A percentile compares a stretch with the other conserved stretches of the same genome.
phyloP scores from a whole-genome alignment of 768 basidiomycete genomes.

The Lactarius akahatsu region DNA sequence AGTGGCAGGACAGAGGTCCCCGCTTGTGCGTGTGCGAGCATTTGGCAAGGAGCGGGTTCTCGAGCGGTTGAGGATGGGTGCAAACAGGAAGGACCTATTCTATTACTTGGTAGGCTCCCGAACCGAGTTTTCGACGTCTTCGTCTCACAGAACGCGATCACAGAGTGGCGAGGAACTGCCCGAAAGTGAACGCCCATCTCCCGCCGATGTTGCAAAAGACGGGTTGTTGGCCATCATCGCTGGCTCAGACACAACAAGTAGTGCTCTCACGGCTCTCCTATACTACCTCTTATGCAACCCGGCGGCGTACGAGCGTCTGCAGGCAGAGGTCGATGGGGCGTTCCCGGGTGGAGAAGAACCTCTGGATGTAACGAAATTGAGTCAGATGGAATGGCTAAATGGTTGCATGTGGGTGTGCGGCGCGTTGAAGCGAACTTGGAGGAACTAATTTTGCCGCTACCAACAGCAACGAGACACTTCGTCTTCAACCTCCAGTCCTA shows the following conservation, averaged over 20 bases:
- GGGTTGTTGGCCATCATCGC: not conserved
- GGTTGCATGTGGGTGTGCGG: conserved; percentile 11
- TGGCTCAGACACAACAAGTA: not conserved
- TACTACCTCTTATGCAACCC: not conserved
- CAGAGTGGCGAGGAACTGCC: conserved; percentile 14
- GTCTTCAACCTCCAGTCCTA: conserved; percentile 2
- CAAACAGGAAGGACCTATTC: conserved; percentile 38
- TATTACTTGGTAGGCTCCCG: conserved; percentile 37
- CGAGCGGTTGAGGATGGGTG: conserved; percentile 1
- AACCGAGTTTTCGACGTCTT: not conserved
- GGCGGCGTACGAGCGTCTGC: not conserved
- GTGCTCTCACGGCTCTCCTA: not conserved
- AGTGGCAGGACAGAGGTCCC: not conserved
- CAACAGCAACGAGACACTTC: not conserved
- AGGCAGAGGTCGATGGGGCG: not conserved
- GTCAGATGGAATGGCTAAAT: conserved; percentile 12
- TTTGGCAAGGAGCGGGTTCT: not conserved
- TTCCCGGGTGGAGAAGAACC: conserved; percentile 9
- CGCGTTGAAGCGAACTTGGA: not conserved
- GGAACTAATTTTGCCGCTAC: not conserved
- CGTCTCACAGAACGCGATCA: not conserved
- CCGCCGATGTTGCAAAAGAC: not conserved
- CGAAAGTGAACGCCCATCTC: not conserved
- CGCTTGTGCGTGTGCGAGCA: not conserved
- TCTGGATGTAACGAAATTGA: conserved; percentile 2